Base-by-base conservation (phyloP, 2,329 filamentous ascomycete species). In the Colletotrichum melonis region DNA sequence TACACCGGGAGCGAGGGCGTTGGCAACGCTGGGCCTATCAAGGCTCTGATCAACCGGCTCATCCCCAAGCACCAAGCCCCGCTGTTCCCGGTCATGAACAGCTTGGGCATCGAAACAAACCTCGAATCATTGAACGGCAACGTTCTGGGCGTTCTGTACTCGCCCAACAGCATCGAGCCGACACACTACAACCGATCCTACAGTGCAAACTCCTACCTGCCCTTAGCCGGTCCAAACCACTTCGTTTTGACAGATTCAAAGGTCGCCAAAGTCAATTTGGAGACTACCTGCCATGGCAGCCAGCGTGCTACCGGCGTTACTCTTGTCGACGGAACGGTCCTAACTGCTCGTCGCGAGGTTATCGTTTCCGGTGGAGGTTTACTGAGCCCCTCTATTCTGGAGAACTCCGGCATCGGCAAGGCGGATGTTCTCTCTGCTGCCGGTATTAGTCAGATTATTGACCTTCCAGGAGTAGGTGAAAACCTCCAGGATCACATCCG, bases 321-420 rank as follows among this genome's bases (percentile, higher is more conserved):
- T 0, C 74, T 79, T 8, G 46, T 65, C 5, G 69, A 79, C 30
- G 79, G 76, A 54, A 78, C 76, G 1, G 28, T 71, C 16, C 73
- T 81, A 49, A 22, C 19, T 7, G 81, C 80, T 14, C 73, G 75
- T 1, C 75, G 76, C 12, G 80, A 79, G 76, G 83, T 83, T 3
- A 84, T 78, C 1, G 77, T 84, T 6, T 79, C 78, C 0, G 77
- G 78, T 5, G 89, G 89, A 14, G 81, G 86, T 0, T 88, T 88
- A 78, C 87, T 90, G 77, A 88, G 87, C 1, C 88, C 89, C 1
- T 86, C 89, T 49, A 78, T 92, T 0, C 85, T 92, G 3, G 89
- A 89, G 76, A 84, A 89, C 1, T 88, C 85, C n/a, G 90, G 90
- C 26, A 83, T 92, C 26, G 90, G 90, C 2, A 86, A 86, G 1